A percentile compares a stretch with the other conserved stretches of the same genome.
phyloP scores from a whole-genome alignment of 768 basidiomycete species.

The Naganishia onofrii region DNA sequence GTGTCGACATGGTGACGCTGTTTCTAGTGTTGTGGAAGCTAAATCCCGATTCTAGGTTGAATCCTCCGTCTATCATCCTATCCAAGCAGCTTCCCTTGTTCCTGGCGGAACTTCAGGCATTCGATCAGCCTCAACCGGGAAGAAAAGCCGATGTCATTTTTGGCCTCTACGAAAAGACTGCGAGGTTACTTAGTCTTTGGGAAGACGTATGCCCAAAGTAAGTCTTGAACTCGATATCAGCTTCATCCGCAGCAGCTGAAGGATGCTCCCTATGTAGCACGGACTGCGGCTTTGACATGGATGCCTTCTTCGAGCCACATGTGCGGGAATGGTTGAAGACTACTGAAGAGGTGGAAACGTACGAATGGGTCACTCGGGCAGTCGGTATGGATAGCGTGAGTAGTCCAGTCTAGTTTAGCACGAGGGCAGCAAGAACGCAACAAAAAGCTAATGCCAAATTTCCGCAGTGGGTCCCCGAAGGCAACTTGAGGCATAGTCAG shows the following conservation, averaged over 20 bases:
- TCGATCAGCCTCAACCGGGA: constrained; percentile 40
- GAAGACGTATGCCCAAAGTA: constrained; percentile 47
- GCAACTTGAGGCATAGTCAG: constrained; percentile 44
- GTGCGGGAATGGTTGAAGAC: constrained; percentile 48
- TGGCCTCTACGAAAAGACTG: constrained; percentile 44
- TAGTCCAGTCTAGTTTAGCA: constrained; percentile 1
- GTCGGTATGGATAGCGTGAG: constrained; percentile 50
- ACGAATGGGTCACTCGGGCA: constrained; percentile 50
- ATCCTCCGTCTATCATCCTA: constrained; percentile 47
- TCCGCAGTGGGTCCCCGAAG: constrained; percentile 49
- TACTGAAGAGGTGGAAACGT: constrained; percentile 44
- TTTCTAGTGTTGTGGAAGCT: neutral
- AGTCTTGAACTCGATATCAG: constrained; percentile 19
- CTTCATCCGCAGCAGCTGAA: neutral
- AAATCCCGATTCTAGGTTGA: constrained; percentile 21
- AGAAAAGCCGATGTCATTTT: constrained; percentile 46
- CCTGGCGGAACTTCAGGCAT: constrained; percentile 47
- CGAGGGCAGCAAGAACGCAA: neutral
- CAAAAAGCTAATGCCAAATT: neutral
- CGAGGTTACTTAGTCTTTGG: constrained; percentile 42
- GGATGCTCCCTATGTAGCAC: constrained; percentile 31
- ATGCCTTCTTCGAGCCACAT: constrained; percentile 51
- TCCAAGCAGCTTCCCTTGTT: constrained; percentile 51
- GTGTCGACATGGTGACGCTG: constrained; percentile 22
- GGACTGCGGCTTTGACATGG: constrained; percentile 48